Evolutionary conservation across 1,284 basidiomycete species (phyloP).

Genomic region (Inonotus obliquus): DNA sequence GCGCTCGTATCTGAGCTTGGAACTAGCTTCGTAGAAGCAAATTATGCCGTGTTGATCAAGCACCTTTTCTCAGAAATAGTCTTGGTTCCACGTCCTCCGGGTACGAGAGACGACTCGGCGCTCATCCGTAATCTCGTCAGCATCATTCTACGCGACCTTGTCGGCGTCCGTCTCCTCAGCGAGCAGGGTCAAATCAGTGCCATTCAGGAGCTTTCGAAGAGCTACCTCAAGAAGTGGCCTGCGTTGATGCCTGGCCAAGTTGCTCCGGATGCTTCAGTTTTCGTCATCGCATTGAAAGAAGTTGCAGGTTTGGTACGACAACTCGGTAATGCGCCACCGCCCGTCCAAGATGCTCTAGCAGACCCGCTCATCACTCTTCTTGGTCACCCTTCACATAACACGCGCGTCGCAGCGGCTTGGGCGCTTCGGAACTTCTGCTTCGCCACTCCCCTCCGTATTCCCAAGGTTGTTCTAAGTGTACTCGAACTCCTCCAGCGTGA

Average conservation of each 20-base stretch:
- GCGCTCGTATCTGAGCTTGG: constrained; percentile 78
- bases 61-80: constrained; percentile 83
- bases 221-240: constrained; percentile 89
- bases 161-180: constrained; percentile 84
- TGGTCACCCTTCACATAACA: constrained; percentile 82
- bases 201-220: constrained; percentile 78
- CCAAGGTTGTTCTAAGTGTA: constrained; percentile 70
- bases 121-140: constrained; percentile 71
- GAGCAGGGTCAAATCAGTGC: constrained; percentile 93
- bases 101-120: constrained; percentile 70
- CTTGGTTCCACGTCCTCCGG: constrained; percentile 45
- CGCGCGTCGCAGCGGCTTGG: constrained; percentile 85
- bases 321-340: constrained; percentile 87
- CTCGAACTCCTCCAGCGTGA: constrained; percentile 84
- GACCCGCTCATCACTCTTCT: constrained; percentile 86
- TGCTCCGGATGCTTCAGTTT: constrained; percentile 65
- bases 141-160: constrained; percentile 78
- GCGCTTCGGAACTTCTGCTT: constrained; percentile 87
- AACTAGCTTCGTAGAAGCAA: constrained; percentile 71
- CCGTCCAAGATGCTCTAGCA: constrained; percentile 84
- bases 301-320: constrained; percentile 83
- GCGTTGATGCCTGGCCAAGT: constrained; percentile 84
- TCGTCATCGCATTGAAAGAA: constrained; percentile 80
- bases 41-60: constrained; percentile 75
- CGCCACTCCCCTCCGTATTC: constrained; percentile 81